A percentile compares a stretch with the other conserved stretches of the same genome.
Conservation (phyloP, 176 grass and related monocot genomes). For the Oryza brachyantha region DNA sequence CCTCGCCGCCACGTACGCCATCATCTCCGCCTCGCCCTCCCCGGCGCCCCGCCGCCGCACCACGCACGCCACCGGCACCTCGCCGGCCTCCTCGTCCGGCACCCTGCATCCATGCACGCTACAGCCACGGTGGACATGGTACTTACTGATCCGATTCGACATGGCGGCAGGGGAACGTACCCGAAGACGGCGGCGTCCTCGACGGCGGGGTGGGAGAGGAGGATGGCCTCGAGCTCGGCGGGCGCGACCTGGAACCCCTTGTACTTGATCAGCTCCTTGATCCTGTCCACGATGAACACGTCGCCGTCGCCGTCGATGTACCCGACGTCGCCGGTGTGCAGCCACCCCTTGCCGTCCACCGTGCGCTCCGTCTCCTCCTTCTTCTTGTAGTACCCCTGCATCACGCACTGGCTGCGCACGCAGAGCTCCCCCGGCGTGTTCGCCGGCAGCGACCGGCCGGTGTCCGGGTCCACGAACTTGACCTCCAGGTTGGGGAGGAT, state of each 20-base stretch:
- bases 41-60: slow-evolving; percentile 42
- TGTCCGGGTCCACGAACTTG: slow-evolving; percentile 76
- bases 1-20: slow-evolving; percentile 58
- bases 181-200: slow-evolving; percentile 76
- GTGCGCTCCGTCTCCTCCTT: slow-evolving; percentile 77
- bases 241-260: slow-evolving; percentile 94
- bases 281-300: slow-evolving; percentile 75
- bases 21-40: slow-evolving; percentile 54
- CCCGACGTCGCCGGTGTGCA: slow-evolving; percentile 83
- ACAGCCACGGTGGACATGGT: too few relatives aligned
- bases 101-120: slow-evolving; percentile 46
- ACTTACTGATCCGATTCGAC: too few relatives aligned
- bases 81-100: slow-evolving; percentile 84
- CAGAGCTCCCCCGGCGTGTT: slow-evolving; percentile 73
- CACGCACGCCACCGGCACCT: slow-evolving; percentile 75
- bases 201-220: slow-evolving; percentile 70
- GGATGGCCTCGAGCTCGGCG: slow-evolving; percentile 82
- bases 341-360: slow-evolving; percentile 69
- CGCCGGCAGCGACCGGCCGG: slow-evolving; percentile 61
- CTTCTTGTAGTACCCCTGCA: slow-evolving; percentile 87
- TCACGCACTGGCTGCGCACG: slow-evolving; percentile 80
- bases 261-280: slow-evolving; percentile 98
- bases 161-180: too few relatives aligned
- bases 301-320: slow-evolving; percentile 94
- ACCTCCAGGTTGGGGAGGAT: slow-evolving; percentile 91